Evolutionary conservation across 2,329 filamentous ascomycete genomes (phyloP).

Genomic region (Colletotrichum cordylinicola): DNA sequence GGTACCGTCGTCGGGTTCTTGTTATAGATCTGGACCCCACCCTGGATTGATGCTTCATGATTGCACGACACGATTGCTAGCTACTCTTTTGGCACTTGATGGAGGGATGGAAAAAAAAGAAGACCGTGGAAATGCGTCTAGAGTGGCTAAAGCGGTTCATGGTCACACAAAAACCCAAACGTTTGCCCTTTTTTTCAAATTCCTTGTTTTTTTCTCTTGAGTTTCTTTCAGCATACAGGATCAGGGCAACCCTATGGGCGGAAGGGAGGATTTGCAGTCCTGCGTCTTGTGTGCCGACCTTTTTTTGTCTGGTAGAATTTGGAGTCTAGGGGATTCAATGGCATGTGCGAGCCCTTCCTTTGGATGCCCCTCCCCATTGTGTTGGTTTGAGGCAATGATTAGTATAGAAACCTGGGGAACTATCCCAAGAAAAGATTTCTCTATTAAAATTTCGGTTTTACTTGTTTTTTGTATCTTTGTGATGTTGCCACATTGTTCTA

Average conservation of each 20-base stretch:
- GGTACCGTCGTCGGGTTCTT: conserved; percentile 5
- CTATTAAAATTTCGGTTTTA: neutral
- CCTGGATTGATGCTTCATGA: conserved; percentile 22
- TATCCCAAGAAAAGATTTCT: conserved; percentile 6
- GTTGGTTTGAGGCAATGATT: conserved; percentile 17
- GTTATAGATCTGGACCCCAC: conserved; percentile 4
- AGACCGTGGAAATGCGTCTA: conserved; percentile 5
- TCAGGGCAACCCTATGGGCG: conserved; percentile 19
- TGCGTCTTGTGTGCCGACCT: conserved; percentile 7
- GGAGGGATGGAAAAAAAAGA: neutral
- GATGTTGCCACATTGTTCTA: neutral
- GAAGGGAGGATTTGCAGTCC: conserved; percentile 8
- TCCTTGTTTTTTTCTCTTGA: neutral
- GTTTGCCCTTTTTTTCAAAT: neutral
- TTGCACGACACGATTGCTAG: conserved; percentile 17
- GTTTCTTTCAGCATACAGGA: conserved; percentile 21
- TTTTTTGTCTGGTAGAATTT: conserved; percentile 15
- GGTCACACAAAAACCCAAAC: neutral
- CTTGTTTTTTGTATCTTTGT: conserved; percentile 22
- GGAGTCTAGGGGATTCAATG: conserved; percentile 15
- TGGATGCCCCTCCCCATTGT: conserved; percentile 17
- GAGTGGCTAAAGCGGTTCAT: conserved; percentile 12
- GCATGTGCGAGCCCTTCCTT: conserved; percentile 11
- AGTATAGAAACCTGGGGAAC: conserved; percentile 18
- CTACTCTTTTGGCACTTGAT: conserved; percentile 14